phyloP scores from a whole-genome alignment of 441 rosid genomes.

The Sinapis alba region DNA sequence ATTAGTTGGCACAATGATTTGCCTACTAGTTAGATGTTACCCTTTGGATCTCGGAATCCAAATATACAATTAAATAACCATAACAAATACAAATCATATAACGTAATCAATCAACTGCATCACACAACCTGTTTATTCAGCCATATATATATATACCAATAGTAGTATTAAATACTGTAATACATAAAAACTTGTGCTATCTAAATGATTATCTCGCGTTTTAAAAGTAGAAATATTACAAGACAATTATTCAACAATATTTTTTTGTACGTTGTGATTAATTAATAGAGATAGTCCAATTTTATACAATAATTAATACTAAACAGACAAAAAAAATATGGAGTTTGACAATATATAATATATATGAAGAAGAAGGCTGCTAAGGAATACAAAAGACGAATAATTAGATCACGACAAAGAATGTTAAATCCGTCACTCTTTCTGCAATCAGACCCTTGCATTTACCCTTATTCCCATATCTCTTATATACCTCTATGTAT shows the following conservation, averaged over 20 bases:
- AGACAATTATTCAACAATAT: conserved; percentile 1
- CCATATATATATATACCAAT: neutral
- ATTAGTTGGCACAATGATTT: conserved; percentile 24
- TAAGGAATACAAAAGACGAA: conserved; percentile 35
- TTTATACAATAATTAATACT: conserved; percentile 10
- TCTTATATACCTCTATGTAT: neutral
- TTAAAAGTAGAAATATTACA: neutral
- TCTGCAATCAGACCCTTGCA: conserved; percentile 53
- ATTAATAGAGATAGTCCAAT: conserved; percentile 9
- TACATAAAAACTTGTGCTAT: neutral
- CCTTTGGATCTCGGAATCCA: conserved; percentile 18
- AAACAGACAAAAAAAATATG: conserved; percentile 7
- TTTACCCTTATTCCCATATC: conserved; percentile 40
- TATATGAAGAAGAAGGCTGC: conserved; percentile 31
- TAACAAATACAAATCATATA: conserved; percentile 9
- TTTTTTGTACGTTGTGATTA: conserved; percentile 30
- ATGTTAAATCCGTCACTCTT: conserved; percentile 75
- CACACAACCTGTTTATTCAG: neutral
- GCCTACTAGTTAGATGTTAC: conserved; percentile 27
- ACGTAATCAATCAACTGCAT: conserved; percentile 26
- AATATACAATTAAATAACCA: conserved; percentile 11
- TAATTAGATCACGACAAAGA: conserved; percentile 50
- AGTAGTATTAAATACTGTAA: neutral
- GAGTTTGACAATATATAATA: neutral
- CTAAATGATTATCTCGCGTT: conserved; percentile 1